These are phyloP conservation scores for Diaporthe aspalathi DNA, from an alignment of 2,329 filamentous ascomycete species.

Conservation along the genomic window DNA sequence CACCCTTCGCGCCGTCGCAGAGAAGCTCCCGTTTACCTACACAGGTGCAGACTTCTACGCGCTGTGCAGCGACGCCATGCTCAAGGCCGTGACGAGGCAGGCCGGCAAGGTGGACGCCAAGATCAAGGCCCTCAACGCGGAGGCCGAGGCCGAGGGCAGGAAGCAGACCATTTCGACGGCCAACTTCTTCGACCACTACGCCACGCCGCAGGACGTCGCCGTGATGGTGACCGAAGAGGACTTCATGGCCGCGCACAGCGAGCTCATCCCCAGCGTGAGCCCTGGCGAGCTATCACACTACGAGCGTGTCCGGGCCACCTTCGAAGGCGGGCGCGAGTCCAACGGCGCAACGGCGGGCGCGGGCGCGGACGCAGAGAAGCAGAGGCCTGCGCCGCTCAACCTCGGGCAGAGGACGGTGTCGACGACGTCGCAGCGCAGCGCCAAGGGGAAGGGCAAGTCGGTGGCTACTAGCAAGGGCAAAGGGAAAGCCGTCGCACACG, in stretches of 20 bases:
- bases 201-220: slow-evolving; percentile 82
- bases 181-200: slow-evolving; percentile 95
- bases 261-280: slow-evolving; percentile 94
- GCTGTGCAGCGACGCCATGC: slow-evolving; percentile 97
- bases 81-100: slow-evolving; percentile 95
- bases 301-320: slow-evolving; percentile 82
- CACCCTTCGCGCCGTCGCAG: slow-evolving; percentile 79
- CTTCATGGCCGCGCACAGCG: slow-evolving; percentile 82
- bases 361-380: slow-evolving; percentile 39
- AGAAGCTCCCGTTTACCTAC: slow-evolving; percentile 90
- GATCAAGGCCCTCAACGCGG: slow-evolving; percentile 74
- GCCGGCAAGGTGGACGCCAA: slow-evolving; percentile 86
- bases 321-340: slow-evolving; percentile 73
- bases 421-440: slow-evolving; percentile 43
- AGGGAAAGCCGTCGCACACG: slow-evolving; percentile 53
- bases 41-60: slow-evolving; percentile 98
- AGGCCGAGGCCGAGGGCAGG: slow-evolving; percentile 41
- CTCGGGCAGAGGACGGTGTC: slow-evolving; percentile 46
- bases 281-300: slow-evolving; percentile 93
- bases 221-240: slow-evolving; percentile 92
- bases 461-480: slow-evolving; percentile 45
- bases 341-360: slow-evolving; percentile 56
- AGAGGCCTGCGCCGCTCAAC: slow-evolving; percentile 41
- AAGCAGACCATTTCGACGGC: slow-evolving; percentile 78
- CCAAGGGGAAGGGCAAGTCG: slow-evolving; percentile 52